A percentile compares a stretch with the other conserved stretches of the same genome.
Conservation (phyloP, 805 yeast species). For the Metschnikowia cerradonensis region DNA sequence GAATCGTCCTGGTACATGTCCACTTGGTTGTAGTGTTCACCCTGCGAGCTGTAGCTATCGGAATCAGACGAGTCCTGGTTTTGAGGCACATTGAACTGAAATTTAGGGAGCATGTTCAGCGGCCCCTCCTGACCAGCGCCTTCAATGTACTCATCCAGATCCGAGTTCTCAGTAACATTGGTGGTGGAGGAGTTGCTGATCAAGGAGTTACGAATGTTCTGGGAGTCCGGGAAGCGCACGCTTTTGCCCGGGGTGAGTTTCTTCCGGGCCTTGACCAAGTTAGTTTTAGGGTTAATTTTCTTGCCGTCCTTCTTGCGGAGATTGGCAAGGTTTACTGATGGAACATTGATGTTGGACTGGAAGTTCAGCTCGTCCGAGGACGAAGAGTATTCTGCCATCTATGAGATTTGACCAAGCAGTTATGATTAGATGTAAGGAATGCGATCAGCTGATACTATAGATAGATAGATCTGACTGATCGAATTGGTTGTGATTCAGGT, state of each 20-base stretch:
- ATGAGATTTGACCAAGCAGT: background rate
- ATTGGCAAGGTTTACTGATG: conserved; percentile 28
- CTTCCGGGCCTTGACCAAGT: conserved; percentile 21
- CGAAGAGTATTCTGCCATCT: conserved; percentile 1
- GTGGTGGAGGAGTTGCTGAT: conserved; percentile 25
- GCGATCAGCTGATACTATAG: too few relatives aligned
- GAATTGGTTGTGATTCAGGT: too few relatives aligned
- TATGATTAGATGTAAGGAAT: too few relatives aligned
- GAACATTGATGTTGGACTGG: conserved; percentile 29
- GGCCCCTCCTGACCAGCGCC: background rate
- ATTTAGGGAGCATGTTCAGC: conserved; percentile 13
- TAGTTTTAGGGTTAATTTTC: conserved; percentile 12
- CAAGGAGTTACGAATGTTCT: conserved; percentile 24
- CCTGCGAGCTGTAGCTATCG: conserved; percentile 5
- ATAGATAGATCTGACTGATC: too few relatives aligned
- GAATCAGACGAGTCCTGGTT: conserved; percentile 4
- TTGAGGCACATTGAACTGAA: conserved; percentile 8
- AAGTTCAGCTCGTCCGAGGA: conserved; percentile 33
- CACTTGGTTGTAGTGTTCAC: conserved; percentile 4
- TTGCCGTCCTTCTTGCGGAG: conserved; percentile 17
- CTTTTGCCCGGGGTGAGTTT: conserved; percentile 20
- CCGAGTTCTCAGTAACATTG: conserved; percentile 12
- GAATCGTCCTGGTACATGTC: conserved; percentile 15
- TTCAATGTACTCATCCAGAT: background rate
- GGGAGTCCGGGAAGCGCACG: conserved; percentile 29